These are phyloP conservation scores for Nasturtium officinale DNA, from an alignment of 345 rosid species.

Conservation along the genomic window DNA sequence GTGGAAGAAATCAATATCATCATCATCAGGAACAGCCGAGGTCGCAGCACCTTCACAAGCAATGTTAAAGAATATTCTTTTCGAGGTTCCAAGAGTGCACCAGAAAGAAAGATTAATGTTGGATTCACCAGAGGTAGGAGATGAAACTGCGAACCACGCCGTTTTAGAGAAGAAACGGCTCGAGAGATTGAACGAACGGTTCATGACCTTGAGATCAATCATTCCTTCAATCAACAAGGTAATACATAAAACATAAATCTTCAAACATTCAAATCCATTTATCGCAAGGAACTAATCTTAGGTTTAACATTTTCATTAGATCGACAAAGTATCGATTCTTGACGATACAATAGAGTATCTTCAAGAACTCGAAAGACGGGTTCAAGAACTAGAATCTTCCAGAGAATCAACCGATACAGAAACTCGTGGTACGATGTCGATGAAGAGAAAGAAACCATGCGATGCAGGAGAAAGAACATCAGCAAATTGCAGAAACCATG, in stretches of 20 bases:
- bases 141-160: constrained; percentile 48
- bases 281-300: neutral
- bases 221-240: constrained; percentile 76
- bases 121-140: constrained; percentile 48
- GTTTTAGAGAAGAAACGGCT: constrained; percentile 53
- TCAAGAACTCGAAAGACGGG: constrained; percentile 66
- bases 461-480: constrained; percentile 64
- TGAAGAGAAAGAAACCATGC: constrained; percentile 47
- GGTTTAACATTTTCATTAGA: constrained; percentile 42
- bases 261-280: neutral
- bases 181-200: constrained; percentile 60
- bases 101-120: constrained; percentile 38
- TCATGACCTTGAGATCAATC: constrained; percentile 60
- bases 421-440: constrained; percentile 42
- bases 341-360: constrained; percentile 62
- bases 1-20: constrained; percentile 56
- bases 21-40: constrained; percentile 31
- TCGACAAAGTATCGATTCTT: constrained; percentile 64
- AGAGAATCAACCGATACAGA: constrained; percentile 52
- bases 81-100: constrained; percentile 70
- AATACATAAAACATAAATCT: neutral
- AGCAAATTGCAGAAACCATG: constrained; percentile 55
- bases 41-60: constrained; percentile 44
- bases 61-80: constrained; percentile 70
- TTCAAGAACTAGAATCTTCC: constrained; percentile 79